Evolutionary conservation across 2,329 filamentous ascomycete species (phyloP), one percentile per base, ranked within the genome.

Genomic region (Colletotrichum acutatum): DNA sequence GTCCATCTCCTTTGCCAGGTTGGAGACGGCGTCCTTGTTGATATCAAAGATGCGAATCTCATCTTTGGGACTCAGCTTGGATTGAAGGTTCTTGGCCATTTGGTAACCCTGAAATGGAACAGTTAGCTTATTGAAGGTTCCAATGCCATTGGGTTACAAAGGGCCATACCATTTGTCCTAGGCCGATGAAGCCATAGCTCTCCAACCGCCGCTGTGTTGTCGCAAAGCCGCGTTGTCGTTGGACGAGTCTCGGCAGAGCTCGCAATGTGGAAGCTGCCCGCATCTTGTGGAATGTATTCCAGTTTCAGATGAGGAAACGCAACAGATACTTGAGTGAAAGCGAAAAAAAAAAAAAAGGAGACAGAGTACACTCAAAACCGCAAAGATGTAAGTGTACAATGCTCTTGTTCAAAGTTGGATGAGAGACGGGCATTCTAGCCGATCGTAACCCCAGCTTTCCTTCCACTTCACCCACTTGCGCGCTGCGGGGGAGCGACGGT

Each of bases 61-160:
- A 79, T 91, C 89, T 56, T 78, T 82, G 1, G 88, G 82, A 32
- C 82, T 78, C 42, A 91, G 83, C 79, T 90, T 90, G 37, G 87
- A 83, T 79, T 90, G 89, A 4, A 91, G 85, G 78, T 91, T 91
- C 81, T 86, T 88, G 74, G 89, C 89, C 89, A 91, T 91, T 82
- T 90, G 89, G 77, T 88, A 90, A 54, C 89, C 89, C 89, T 90
- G 62, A 6, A 54, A 26, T 57, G 7, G 0, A 19, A 68, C n/a
- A 30, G 56, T 46, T 28, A 22, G 32, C 34, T 26, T 26, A 22
- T 2, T 12, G 6, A 30, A 8, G 6, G 30, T 22, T 14, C 11
- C 16, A 16, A 22, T 37, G 52, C 49, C 11, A 1, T 37, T 34
- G 3, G 28, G 42, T 49, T n/a, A 7, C 4, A 12, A 30, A 22